Conservation (phyloP, 768 basidiomycete species). For the Candolleomyces eurysporus region DNA sequence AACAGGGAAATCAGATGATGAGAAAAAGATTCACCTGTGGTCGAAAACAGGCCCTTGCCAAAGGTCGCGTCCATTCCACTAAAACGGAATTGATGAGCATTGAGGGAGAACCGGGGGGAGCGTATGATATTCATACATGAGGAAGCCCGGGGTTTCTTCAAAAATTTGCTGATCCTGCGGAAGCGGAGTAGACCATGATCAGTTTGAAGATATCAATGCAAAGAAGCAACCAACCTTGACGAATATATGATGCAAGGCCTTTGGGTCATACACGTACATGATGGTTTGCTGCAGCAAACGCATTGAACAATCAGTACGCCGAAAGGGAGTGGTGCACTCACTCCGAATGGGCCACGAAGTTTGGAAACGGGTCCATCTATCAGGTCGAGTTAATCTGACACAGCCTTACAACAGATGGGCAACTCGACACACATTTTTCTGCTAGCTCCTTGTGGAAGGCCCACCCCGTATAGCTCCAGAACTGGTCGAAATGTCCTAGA, state of each 20-base stretch:
- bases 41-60: conserved; percentile 18
- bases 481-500: conserved; percentile 33
- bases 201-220: too few species aligned
- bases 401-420: neutral
- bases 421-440: conserved; percentile 25
- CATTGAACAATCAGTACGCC: neutral
- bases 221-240: conserved; percentile 31
- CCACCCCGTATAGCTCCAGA: conserved; percentile 34
- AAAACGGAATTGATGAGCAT: neutral
- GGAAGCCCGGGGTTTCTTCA: conserved; percentile 23
- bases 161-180: conserved; percentile 28
- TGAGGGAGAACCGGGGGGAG: too few species aligned
- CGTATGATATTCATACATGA: conserved; percentile 15
- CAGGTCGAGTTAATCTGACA: neutral
- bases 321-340: conserved; percentile 6
- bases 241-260: conserved; percentile 43
- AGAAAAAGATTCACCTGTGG: conserved; percentile 13
- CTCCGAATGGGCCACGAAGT: conserved; percentile 35
- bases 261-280: conserved; percentile 44
- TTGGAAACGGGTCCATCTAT: conserved; percentile 31
- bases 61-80: conserved; percentile 18
- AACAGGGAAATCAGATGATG: neutral
- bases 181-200: too few species aligned
- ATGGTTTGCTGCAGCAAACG: conserved; percentile 20
- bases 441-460: conserved; percentile 33